These are phyloP conservation scores for Verticillium dahliae DNA, from an alignment of 2,329 filamentous ascomycete genomes.

Conservation along the genomic window DNA sequence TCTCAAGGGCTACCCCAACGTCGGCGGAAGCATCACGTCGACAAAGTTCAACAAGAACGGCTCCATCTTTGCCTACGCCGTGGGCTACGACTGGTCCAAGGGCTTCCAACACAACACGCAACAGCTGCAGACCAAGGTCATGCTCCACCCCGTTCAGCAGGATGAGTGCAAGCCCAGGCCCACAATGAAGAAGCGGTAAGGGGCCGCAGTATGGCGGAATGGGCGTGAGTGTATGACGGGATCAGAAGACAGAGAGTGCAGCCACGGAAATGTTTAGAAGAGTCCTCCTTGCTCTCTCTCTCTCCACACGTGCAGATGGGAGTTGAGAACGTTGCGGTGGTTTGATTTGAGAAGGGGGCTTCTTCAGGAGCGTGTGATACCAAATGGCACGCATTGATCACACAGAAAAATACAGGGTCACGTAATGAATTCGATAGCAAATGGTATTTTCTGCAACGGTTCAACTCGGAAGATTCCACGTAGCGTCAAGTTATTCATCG, in stretches of 20 bases:
- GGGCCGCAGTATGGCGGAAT: constrained; percentile 13
- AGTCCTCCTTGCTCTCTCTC: neutral
- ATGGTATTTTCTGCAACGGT: neutral
- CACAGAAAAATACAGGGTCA: neutral
- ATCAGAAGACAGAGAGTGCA: too few relatives aligned
- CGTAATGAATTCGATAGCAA: neutral
- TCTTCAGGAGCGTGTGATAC: neutral
- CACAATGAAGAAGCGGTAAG: constrained; percentile 50
- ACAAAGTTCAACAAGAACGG: constrained; percentile 89
- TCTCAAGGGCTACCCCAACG: constrained; percentile 79
- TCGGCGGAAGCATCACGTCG: constrained; percentile 80
- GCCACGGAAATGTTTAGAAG: neutral
- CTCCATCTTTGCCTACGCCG: constrained; percentile 77
- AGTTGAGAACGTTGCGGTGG: too few relatives aligned
- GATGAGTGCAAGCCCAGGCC: constrained; percentile 59
- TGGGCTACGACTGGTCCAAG: constrained; percentile 98
- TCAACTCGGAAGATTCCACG: neutral
- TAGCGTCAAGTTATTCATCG: neutral
- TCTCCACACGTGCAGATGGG: neutral
- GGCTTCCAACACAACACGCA: constrained; percentile 81
- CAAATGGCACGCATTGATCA: neutral
- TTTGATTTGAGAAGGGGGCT: neutral
- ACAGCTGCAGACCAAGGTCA: constrained; percentile 70
- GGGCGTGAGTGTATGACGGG: too few relatives aligned
- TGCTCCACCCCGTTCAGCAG: constrained; percentile 68